These are phyloP conservation scores for Aspergillus olivimuriae DNA, from an alignment of 495 filamentous ascomycete genomes.

Conservation along the genomic window DNA sequence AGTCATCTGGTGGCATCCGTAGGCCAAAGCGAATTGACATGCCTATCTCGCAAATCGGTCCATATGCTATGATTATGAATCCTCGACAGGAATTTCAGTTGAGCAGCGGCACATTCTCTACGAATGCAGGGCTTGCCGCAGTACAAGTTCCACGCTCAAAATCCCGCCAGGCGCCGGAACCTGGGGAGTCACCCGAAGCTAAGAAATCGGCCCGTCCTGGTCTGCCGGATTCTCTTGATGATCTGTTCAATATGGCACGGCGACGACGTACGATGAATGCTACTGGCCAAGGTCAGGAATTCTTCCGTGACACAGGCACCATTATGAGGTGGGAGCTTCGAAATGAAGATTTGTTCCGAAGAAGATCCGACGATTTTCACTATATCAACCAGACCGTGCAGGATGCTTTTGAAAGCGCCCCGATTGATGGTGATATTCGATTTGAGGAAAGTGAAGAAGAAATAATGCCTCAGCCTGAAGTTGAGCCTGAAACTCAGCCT, in stretches of 20 bases:
- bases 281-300: constrained; percentile 10
- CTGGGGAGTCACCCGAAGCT: neutral
- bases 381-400: constrained; percentile 34
- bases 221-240: constrained; percentile 21
- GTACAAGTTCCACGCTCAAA: constrained; percentile 2
- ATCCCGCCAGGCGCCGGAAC: neutral
- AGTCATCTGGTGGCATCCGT: neutral
- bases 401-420: constrained; percentile 23
- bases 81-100: constrained; percentile 37
- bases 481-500: neutral
- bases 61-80: constrained; percentile 42
- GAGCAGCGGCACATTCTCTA: constrained; percentile 40
- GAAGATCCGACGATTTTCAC: constrained; percentile 11
- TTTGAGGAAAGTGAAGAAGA: constrained; percentile 20
- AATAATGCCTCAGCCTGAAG: neutral
- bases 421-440: constrained; percentile 26
- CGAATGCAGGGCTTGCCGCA: constrained; percentile 19
- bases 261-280: constrained; percentile 5
- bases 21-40: constrained; percentile 14
- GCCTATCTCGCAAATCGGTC: constrained; percentile 20
- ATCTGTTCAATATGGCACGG: constrained; percentile 17
- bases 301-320: constrained; percentile 21
- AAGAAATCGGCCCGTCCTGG: neutral
- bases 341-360: constrained; percentile 25
- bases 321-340: constrained; percentile 35